phyloP scores from a whole-genome alignment of 2,329 filamentous ascomycete genomes.

The Neonectria magnoliae region DNA sequence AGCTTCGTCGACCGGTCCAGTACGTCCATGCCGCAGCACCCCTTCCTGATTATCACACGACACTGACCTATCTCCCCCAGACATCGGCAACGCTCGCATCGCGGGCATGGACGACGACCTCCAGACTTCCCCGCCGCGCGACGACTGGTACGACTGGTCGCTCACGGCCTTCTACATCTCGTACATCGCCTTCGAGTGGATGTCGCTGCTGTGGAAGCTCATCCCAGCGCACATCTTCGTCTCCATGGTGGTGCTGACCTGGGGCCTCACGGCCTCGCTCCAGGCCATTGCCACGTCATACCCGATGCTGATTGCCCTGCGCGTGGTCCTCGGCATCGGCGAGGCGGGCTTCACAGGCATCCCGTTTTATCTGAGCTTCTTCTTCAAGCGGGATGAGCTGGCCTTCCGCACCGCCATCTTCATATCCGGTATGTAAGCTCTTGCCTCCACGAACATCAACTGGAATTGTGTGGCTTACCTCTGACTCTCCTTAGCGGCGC shows the following conservation, averaged over 20 bases:
- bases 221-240: conserved; percentile 70
- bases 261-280: conserved; percentile 82
- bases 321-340: conserved; percentile 68
- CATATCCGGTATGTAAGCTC: conserved; percentile 68
- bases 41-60: not conserved
- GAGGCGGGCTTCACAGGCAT: conserved; percentile 74
- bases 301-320: conserved; percentile 64
- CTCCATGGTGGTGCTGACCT: conserved; percentile 73
- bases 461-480: conserved; percentile 5
- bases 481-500: conserved; percentile 72
- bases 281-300: conserved; percentile 75
- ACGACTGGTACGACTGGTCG: conserved; percentile 68
- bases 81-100: conserved; percentile 71
- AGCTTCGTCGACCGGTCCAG: conserved; percentile 89
- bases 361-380: conserved; percentile 72
- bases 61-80: conserved; percentile 44
- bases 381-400: conserved; percentile 75
- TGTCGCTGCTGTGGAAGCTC: conserved; percentile 69
- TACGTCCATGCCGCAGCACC: conserved; percentile 53
- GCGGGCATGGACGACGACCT: conserved; percentile 72
- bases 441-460: conserved; percentile 19
- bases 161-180: conserved; percentile 70
- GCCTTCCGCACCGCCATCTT: conserved; percentile 88
- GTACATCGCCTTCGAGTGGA: conserved; percentile 73
- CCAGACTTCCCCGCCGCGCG: conserved; percentile 57